phyloP scores from a whole-genome alignment of 2,329 filamentous ascomycete genomes.

The Ascochyta koolunga region DNA sequence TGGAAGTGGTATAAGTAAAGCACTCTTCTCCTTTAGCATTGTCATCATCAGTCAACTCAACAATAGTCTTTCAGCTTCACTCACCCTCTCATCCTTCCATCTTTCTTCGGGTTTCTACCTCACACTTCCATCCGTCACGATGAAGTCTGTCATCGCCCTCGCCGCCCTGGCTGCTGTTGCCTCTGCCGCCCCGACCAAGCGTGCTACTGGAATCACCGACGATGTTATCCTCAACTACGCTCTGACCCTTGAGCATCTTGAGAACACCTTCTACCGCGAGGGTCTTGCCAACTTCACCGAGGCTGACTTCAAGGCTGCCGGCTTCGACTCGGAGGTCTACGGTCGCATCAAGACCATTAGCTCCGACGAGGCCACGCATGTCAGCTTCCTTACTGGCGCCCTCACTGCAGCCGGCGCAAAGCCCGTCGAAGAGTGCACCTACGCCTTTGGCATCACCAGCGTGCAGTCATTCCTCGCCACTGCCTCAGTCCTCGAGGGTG shows the following conservation, averaged over 20 bases:
- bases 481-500: constrained; percentile 60
- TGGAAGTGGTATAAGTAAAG: constrained; percentile 12
- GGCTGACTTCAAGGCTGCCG: constrained; percentile 31
- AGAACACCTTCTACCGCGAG: constrained; percentile 67
- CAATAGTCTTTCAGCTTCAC: background rate
- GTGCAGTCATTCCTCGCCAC: constrained; percentile 59
- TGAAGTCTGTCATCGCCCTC: constrained; percentile 14
- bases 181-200: constrained; percentile 34
- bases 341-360: constrained; percentile 63
- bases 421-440: constrained; percentile 62
- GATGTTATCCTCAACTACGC: constrained; percentile 52
- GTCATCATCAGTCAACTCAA: constrained; percentile 1
- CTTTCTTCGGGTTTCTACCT: constrained; percentile 9
- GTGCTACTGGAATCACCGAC: constrained; percentile 28
- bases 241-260: constrained; percentile 55
- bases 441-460: constrained; percentile 60
- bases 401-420: constrained; percentile 54
- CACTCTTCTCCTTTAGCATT: background rate
- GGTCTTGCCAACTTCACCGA: constrained; percentile 63
- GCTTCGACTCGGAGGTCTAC: constrained; percentile 58
- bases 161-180: constrained; percentile 13
- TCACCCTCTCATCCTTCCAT: constrained; percentile 13
- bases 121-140: background rate
- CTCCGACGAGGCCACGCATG: constrained; percentile 64
- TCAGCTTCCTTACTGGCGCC: constrained; percentile 59